Evolutionary conservation across 805 yeast genomes (phyloP), one percentile per base, ranked within the genome.

Genomic region (Candida loeiensis): DNA sequence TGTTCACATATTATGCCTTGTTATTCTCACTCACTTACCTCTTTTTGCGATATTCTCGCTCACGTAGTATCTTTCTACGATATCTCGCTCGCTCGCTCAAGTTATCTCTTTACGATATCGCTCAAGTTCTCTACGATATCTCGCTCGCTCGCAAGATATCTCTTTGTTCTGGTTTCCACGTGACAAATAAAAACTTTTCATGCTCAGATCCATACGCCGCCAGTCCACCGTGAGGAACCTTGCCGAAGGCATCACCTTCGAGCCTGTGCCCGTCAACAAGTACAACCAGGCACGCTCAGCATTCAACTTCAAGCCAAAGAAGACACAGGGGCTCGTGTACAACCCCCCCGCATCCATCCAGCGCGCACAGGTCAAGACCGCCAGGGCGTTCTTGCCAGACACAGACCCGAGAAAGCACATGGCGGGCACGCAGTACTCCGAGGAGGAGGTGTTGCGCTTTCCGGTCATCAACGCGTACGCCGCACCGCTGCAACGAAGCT

Each of bases 251-350:
- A 26, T 38, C 20, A 27, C 17, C 13, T 57, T 49, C 45, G 64
- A 65, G 39, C 53, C 66, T 11, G 57, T 58, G 33, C 83, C 85
- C 20, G 70, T 40, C 21, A 69, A 81, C 41, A 69, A 73, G 46
- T 85, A 69, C 64, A 82, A 85, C 58, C 72, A 78, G 6, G 64
- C 63, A 29, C 68, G 79, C 42, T 83, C 91, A 16, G 81, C 87
- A 6, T 75, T 72, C 50, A 85, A 82, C 55, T 79, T 83, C 58
- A 74, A 75, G 48, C 73, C 74, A 2, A 57, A 66, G 38, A 64
- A 74, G 14, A 77, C 81, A 1, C 66, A 72, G 17, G 91, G 91
- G 4, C 62, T 85, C 19, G 76, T 79, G 29, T 69, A 66, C 51
- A 74, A 87, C 30, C 89, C 88, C 17, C 76, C 90, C 3, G 74